Conservation (phyloP, 176 grass and related monocot species). For the Aechmea fasciata region DNA sequence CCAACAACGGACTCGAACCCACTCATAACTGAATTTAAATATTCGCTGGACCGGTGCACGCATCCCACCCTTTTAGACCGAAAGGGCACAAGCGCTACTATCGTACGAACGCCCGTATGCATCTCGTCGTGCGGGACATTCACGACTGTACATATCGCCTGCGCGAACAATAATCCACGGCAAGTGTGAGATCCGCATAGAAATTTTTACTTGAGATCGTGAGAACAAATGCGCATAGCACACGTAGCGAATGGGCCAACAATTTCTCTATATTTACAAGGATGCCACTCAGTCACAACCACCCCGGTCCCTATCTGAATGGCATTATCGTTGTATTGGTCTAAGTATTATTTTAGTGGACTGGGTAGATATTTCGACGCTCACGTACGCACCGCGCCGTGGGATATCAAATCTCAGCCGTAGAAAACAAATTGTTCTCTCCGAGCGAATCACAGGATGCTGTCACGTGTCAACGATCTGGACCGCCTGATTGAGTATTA, state of each 20-base stretch:
- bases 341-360: not conserved
- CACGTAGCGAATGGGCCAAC: not conserved
- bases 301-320: not conserved
- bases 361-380: not conserved
- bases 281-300: not conserved
- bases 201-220: not conserved
- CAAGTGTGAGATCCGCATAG: not conserved
- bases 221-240: not conserved
- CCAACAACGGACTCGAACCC: not conserved
- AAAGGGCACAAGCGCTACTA: not conserved
- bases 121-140: not conserved
- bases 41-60: not conserved
- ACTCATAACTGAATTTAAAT: constrained; percentile 8
- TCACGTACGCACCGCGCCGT: not conserved
- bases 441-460: no score
- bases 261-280: not conserved
- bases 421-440: no score
- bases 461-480: no score
- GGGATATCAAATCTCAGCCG: not conserved
- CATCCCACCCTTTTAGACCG: not conserved
- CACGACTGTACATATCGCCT: not conserved
- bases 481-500: no score
- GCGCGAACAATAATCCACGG: not conserved
- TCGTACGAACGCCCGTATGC: not conserved
- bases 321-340: not conserved